These are phyloP conservation scores for Hypoxylon fragiforme DNA, from an alignment of 495 filamentous ascomycete genomes.

Conservation along the genomic window DNA sequence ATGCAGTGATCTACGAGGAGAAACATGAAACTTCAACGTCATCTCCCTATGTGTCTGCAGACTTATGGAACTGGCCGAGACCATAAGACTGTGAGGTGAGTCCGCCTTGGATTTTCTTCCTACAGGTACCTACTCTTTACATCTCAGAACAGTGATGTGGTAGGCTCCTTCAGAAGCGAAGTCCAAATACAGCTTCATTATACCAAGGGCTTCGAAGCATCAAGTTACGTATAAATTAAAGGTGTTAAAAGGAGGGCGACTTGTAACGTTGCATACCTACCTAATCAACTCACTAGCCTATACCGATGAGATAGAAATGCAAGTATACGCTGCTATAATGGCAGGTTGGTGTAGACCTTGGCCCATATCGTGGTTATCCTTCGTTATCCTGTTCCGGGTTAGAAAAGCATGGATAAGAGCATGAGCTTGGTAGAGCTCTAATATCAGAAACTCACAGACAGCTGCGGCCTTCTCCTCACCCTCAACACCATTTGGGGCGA, in stretches of 20 bases:
- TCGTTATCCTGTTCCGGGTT: constrained; percentile 9
- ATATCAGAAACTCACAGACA: neutral
- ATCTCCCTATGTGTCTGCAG: constrained; percentile 8
- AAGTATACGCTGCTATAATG: neutral
- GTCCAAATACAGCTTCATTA: neutral
- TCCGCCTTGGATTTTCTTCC: neutral
- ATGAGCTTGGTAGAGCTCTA: neutral
- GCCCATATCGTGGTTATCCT: neutral
- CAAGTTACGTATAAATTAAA: no score
- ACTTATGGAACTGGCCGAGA: constrained; percentile 1
- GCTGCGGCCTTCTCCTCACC: constrained; percentile 26
- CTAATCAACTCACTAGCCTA: neutral
- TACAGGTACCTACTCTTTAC: neutral
- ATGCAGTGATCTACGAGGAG: constrained; percentile 9
- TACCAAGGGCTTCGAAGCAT: no score
- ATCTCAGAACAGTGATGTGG: no score
- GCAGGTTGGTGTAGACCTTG: neutral
- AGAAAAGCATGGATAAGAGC: neutral
- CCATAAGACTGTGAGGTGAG: constrained; percentile 2
- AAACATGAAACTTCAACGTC: constrained; percentile 6
- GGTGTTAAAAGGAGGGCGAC: no score
- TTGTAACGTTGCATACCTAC: constrained; percentile 23
- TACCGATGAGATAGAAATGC: neutral
- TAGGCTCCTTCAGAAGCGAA: neutral
- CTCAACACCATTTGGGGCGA: constrained; percentile 22